Evolutionary conservation across 495 filamentous ascomycete genomes (phyloP).

Genomic region (Lasiosphaeriaceae sp.): DNA sequence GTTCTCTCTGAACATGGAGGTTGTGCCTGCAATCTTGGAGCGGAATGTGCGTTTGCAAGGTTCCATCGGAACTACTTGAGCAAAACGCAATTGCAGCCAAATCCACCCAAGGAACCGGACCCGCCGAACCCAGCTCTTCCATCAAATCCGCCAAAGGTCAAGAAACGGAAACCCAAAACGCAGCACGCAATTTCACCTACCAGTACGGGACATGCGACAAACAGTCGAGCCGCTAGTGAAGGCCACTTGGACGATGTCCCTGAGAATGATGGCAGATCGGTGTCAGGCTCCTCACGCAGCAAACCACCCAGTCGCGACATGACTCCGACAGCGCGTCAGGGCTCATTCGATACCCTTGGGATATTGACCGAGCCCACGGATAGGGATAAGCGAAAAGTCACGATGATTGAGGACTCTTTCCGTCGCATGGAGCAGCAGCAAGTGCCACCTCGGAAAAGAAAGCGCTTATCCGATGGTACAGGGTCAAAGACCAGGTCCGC

Average conservation of each 20-base stretch:
- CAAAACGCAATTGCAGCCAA: conserved; percentile 44
- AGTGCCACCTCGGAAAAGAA: conserved; percentile 53
- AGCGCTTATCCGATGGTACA: conserved; percentile 57
- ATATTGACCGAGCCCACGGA: conserved; percentile 68
- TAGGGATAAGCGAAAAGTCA: conserved; percentile 82
- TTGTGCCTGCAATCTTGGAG: conserved; percentile 70
- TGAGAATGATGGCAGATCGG: conserved; percentile 60
- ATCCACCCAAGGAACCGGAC: conserved; percentile 42
- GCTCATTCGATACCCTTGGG: conserved; percentile 46
- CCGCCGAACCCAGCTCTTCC: too few relatives aligned
- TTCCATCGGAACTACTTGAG: conserved; percentile 63
- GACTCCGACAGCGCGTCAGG: conserved; percentile 60
- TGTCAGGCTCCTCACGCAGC: conserved; percentile 69
- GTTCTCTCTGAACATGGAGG: conserved; percentile 83
- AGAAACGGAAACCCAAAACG: conserved; percentile 51
- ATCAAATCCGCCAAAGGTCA: conserved; percentile 54
- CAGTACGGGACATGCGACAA: conserved; percentile 65
- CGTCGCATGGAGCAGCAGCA: conserved; percentile 61
- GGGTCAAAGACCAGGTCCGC: conserved; percentile 36
- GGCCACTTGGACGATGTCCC: conserved; percentile 51
- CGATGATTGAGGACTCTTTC: conserved; percentile 74
- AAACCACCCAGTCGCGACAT: conserved; percentile 79
- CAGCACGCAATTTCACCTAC: conserved; percentile 58
- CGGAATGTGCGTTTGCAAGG: conserved; percentile 66
- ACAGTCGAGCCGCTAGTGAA: conserved; percentile 78